Evolutionary conservation across 352 stramenopile genomes (phyloP).

Genomic region (Globisporangium paroecandrum): DNA sequence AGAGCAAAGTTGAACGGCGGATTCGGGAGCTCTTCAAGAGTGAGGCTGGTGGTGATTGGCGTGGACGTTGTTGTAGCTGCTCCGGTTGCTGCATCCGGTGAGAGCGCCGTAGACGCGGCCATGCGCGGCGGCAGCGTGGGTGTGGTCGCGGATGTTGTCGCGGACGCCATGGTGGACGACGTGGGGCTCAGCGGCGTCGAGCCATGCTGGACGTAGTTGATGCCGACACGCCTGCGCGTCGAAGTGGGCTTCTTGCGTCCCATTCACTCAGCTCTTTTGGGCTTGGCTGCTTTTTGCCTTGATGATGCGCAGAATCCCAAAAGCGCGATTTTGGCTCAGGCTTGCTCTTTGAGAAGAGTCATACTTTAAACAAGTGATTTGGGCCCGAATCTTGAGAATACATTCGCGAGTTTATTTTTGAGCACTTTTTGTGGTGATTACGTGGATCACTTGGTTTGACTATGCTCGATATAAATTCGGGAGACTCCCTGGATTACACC

Average conservation of each 20-base stretch:
- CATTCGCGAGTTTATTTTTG: no score
- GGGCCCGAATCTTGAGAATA: no score
- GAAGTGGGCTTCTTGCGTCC: slow-evolving; percentile 31
- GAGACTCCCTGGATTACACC: no score
- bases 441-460: no score
- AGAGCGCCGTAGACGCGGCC: background rate
- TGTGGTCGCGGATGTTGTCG: background rate
- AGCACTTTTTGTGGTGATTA: no score
- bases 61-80: background rate
- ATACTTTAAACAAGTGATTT: background rate
- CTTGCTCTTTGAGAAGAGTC: background rate
- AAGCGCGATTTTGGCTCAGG: background rate
- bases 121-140: background rate
- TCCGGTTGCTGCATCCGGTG: background rate
- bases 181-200: background rate
- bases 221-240: slow-evolving; percentile 28
- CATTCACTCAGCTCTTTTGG: slow-evolving; percentile 22
- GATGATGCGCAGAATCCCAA: background rate
- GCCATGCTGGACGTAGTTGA: slow-evolving; percentile 12
- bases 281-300: no score
- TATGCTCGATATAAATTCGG: no score
- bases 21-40: background rate
- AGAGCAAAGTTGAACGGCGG: slow-evolving; percentile 3
- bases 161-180: slow-evolving; percentile 1
- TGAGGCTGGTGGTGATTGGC: background rate